A percentile compares a stretch with the other conserved stretches of the same genome.
Conservation (phyloP, 345 rosid genomes). For the Euclidium syriacum region DNA sequence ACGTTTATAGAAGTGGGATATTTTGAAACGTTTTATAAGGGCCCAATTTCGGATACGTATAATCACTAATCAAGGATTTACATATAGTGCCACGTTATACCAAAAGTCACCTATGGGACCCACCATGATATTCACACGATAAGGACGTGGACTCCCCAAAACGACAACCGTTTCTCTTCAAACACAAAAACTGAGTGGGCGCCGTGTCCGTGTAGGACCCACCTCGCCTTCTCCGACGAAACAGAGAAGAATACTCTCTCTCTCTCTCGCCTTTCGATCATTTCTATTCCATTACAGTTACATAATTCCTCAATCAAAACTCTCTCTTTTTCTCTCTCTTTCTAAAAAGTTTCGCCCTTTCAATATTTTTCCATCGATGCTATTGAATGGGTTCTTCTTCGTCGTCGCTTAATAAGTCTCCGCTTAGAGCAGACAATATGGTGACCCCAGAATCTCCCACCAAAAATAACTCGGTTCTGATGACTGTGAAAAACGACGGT, state of each 20-base stretch:
- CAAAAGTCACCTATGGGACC: neutral
- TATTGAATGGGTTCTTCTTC: conserved; percentile 27
- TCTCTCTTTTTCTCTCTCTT: neutral
- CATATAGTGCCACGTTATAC: conserved; percentile 17
- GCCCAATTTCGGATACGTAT: no score
- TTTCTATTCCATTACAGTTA: neutral
- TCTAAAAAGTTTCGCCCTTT: neutral
- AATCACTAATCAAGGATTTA: no score
- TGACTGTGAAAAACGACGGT: neutral
- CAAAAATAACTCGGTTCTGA: neutral
- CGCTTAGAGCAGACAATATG: conserved; percentile 23
- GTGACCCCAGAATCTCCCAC: conserved; percentile 23
- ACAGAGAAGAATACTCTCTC: neutral
- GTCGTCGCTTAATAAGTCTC: conserved; percentile 25
- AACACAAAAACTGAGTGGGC: conserved; percentile 34
- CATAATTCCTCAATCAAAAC: neutral
- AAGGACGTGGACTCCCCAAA: conserved; percentile 10
- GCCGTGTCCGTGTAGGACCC: conserved; percentile 33
- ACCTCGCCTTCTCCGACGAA: conserved; percentile 16
- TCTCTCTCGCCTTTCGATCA: neutral
- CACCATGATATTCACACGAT: conserved; percentile 12
- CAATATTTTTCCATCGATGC: neutral
- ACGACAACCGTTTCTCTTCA: conserved; percentile 8
- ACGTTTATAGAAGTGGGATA: no score
- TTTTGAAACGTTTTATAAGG: no score